A percentile compares a stretch with the other conserved stretches of the same genome.
Conservation (phyloP, 495 filamentous ascomycete genomes). For the Talaromyces adpressus region DNA sequence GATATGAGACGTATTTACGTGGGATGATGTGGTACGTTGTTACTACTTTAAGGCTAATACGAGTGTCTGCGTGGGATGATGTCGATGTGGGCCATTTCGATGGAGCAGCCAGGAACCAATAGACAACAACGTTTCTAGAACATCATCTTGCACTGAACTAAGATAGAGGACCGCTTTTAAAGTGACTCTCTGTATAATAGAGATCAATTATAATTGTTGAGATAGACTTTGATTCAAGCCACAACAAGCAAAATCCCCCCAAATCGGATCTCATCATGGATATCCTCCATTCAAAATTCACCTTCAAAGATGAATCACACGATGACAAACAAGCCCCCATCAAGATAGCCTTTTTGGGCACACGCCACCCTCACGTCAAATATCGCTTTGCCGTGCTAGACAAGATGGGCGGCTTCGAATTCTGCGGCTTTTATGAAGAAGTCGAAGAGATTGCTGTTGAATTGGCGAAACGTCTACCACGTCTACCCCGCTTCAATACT, state of each 20-base stretch:
- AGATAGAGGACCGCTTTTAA: not conserved
- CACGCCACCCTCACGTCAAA: conserved; percentile 13
- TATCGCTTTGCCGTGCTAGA: conserved; percentile 15
- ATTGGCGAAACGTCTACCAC: conserved; percentile 10
- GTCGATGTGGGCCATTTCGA: not conserved
- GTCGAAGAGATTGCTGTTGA: conserved; percentile 8
- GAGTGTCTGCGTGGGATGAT: not conserved
- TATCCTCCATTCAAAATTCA: conserved; percentile 10
- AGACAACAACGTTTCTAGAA: not conserved
- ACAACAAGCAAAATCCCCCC: not conserved
- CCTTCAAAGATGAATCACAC: conserved; percentile 9
- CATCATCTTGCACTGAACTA: not conserved
- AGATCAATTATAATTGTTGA: not conserved
- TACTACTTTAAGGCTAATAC: not conserved
- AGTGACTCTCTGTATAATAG: not conserved
- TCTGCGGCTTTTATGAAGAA: conserved; percentile 13
- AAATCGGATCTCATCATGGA: conserved; percentile 4
- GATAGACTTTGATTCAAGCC: not conserved
- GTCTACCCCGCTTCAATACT: conserved; percentile 9
- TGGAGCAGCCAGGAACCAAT: not conserved
- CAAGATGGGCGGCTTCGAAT: conserved; percentile 14
- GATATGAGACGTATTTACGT: not conserved
- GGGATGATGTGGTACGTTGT: not conserved
- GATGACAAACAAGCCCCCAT: conserved; percentile 6
- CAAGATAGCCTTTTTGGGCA: conserved; percentile 14